Evolutionary conservation across 331 rosid genomes (phyloP), one percentile per base, ranked within the genome.

Genomic region (Malus hybrid): DNA sequence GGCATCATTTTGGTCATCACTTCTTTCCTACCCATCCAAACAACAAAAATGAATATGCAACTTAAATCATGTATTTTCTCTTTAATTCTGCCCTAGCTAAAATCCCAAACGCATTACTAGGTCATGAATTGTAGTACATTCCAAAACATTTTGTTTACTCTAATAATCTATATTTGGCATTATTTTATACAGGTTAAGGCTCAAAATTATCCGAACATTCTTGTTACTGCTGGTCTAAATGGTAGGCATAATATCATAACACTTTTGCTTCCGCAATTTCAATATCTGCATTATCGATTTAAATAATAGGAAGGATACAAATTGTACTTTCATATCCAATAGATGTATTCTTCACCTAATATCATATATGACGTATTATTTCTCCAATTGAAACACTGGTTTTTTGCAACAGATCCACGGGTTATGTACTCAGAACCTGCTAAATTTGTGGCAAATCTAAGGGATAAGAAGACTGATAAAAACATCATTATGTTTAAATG

Each of bases 351-450:
- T 31, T 42, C 48, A 3, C 36, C 7, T 77, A 10, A 59, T 81
- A 61, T 86, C 36, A 33, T 76, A 48, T 48, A 31, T 67, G 73
- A 33, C 52, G 29, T 27, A 5, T 48, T 5, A 27, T 59, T 50
- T 44, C 57, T 73, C 46, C 61, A 59, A 83, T 78, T 76, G 42
- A 79, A n/a, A 50, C 5, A 66, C 50, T 70, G 65, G 42, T 70
- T 44, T 70, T 31, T 65, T 78, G 83, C 52, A 74, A 84, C 86
- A 93, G 98, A 93, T 86, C 96, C 98, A n/a, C 92, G 98, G 27
- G 97, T 93, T 75, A 3, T 93, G 84, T 91, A 93, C 85, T 93
- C 96, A 55, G 98, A 93, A 83, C 91, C 97, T 79, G 94, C 96
- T 10, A 91, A 93, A 83, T 93, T 81, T 82, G 97, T 93, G 77